Conservation (phyloP, 176 grass and related monocot species). For the Saccharum spontaneum region DNA sequence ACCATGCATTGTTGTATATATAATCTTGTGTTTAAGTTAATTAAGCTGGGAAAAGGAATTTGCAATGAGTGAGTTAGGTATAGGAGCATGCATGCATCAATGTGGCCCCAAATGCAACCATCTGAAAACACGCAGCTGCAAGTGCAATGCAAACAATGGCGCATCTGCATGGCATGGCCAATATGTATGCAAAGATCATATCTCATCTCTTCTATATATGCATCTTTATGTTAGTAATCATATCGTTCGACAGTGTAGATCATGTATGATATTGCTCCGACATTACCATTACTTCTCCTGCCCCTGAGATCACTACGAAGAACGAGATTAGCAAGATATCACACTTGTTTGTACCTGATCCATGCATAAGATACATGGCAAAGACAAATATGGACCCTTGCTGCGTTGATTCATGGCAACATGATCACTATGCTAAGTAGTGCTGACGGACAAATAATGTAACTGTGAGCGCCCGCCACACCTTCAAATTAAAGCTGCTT, state of each 20-base stretch:
- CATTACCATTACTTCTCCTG: neutral
- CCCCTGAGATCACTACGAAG: conserved; percentile 12
- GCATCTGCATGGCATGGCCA: neutral
- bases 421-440: conserved; percentile 13
- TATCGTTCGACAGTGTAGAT: conserved; percentile 26
- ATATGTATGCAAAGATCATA: neutral
- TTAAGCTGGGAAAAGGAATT: conserved; percentile 32
- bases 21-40: neutral
- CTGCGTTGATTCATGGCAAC: conserved; percentile 40
- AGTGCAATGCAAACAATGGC: neutral
- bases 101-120: neutral
- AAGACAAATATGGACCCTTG: conserved; percentile 37
- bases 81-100: conserved; percentile 22
- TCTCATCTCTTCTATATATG: neutral
- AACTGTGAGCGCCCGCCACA: neutral
- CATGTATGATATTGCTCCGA: conserved; percentile 14
- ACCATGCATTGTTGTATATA: neutral
- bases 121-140: neutral
- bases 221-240: conserved; percentile 30
- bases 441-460: neutral
- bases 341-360: conserved; percentile 20
- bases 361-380: conserved; percentile 8
- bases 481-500: neutral
- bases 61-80: conserved; percentile 52
- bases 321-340: conserved; percentile 24